Evolutionary conservation across 257 asterid genomes (phyloP).

Genomic region (Gentiana straminea): DNA sequence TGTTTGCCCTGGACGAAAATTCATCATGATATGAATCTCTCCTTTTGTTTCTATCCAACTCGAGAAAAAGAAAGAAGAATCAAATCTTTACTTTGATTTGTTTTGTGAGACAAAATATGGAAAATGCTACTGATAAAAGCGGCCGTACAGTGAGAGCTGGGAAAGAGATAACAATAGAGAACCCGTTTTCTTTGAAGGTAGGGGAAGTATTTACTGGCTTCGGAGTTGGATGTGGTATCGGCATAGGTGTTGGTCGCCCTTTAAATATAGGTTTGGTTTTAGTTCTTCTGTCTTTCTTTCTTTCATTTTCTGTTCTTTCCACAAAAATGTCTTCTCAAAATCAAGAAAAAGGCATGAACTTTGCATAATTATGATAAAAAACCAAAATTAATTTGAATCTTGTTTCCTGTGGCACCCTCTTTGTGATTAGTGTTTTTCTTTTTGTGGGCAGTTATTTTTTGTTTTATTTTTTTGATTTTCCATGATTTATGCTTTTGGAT

Average conservation of each 20-base stretch:
- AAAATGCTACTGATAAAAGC: conserved; percentile 9
- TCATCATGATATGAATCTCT: conserved; percentile 6
- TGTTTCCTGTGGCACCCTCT: not conserved
- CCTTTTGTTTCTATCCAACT: not conserved
- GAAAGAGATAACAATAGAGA: conserved; percentile 39
- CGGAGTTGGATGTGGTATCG: conserved; percentile 92
- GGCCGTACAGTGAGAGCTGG: conserved; percentile 23
- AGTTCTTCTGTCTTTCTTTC: not conserved
- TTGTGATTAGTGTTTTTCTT: not conserved
- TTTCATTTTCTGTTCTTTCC: too few species aligned
- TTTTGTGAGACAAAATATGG: conserved; percentile 14
- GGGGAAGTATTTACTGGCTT: conserved; percentile 94
- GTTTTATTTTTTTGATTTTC: not conserved
- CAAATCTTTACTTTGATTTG: not conserved
- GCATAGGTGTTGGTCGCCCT: conserved; percentile 92
- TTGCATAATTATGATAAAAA: conserved; percentile 10
- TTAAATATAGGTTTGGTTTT: conserved; percentile 46
- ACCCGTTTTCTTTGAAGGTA: conserved; percentile 69
- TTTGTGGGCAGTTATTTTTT: not conserved
- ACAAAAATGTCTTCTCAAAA: not conserved
- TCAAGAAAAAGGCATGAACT: conserved; percentile 12
- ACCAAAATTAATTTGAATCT: conserved; percentile 12
- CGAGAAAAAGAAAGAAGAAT: not conserved
- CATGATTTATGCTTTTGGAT: not conserved
- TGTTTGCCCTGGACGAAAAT: too few species aligned